Percentiles rank a stretch among this genome's conserved stretches.
These are phyloP conservation scores for Kwoniella sp. DNA, from an alignment of 768 basidiomycete genomes.

Conservation along the genomic window DNA sequence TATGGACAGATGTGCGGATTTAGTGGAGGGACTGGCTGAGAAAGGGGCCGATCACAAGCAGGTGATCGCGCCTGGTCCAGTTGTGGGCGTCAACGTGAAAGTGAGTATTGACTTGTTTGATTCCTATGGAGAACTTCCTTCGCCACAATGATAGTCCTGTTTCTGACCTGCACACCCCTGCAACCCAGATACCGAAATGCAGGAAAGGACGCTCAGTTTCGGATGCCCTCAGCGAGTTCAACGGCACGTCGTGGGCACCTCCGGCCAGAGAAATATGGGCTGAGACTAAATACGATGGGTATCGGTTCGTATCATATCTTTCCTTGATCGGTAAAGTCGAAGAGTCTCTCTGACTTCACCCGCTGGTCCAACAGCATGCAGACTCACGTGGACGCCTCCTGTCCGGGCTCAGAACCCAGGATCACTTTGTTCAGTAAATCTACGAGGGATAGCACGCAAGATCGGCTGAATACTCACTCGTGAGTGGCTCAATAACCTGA, in stretches of 20 bases:
- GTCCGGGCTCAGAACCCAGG: conserved; percentile 48
- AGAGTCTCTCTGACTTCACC: not conserved
- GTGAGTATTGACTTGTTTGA: conserved; percentile 58
- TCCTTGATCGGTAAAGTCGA: no score
- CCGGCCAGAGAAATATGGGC: conserved; percentile 66
- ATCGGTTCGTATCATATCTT: conserved; percentile 60
- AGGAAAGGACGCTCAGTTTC: conserved; percentile 68
- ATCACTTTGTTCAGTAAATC: conserved; percentile 89
- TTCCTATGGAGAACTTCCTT: no score
- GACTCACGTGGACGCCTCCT: conserved; percentile 68
- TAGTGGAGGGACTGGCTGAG: conserved; percentile 37
- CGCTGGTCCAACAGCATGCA: conserved; percentile 66
- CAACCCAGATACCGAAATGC: conserved; percentile 74
- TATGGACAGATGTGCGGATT: conserved; percentile 63
- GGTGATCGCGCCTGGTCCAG: conserved; percentile 55
- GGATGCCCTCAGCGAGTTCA: conserved; percentile 62
- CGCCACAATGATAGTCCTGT: no score
- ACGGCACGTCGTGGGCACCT: conserved; percentile 26
- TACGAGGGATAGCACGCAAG: conserved; percentile 75
- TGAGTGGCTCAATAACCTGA: conserved; percentile 36
- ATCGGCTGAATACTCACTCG: conserved; percentile 69
- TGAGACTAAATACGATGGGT: conserved; percentile 93
- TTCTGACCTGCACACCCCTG: not conserved
- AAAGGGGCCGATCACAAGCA: conserved; percentile 47
- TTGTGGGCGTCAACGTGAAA: conserved; percentile 67